Evolutionary conservation across 495 filamentous ascomycete genomes (phyloP).

Genomic region (Aspergillus wentii): DNA sequence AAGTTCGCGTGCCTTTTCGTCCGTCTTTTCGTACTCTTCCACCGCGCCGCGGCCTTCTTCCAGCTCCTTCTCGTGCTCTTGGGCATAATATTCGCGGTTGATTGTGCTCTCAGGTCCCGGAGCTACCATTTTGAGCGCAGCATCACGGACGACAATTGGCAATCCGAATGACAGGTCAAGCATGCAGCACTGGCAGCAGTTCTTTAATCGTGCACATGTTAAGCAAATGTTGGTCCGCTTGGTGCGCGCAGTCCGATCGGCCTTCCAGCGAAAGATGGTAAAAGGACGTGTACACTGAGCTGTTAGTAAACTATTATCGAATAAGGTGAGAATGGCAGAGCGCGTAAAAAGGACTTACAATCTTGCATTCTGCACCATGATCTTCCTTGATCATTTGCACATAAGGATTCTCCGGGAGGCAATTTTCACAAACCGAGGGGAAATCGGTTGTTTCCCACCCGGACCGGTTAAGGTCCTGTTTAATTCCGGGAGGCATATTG

Average conservation of each 20-base stretch:
- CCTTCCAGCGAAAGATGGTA: constrained; percentile 93
- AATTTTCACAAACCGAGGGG: constrained; percentile 64
- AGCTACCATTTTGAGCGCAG: constrained; percentile 95
- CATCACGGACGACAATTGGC: constrained; percentile 89
- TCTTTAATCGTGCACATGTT: constrained; percentile 92
- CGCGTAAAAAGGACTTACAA: constrained; percentile 26
- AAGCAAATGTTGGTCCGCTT: constrained; percentile 89
- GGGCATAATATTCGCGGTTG: constrained; percentile 95
- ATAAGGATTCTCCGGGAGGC: constrained; percentile 93
- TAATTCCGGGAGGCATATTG: constrained; percentile 62
- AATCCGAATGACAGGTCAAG: constrained; percentile 92
- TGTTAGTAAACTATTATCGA: constrained; percentile 8
- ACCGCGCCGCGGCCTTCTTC: constrained; percentile 81
- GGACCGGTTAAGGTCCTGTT: constrained; percentile 93
- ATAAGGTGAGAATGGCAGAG: not conserved
- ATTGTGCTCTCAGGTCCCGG: constrained; percentile 86
- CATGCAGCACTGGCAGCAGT: constrained; percentile 99
- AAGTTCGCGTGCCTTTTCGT: constrained; percentile 90
- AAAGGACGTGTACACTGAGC: constrained; percentile 82
- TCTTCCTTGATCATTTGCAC: constrained; percentile 99
- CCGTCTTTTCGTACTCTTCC: constrained; percentile 92
- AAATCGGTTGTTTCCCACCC: constrained; percentile 91
- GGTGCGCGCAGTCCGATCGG: constrained; percentile 78
- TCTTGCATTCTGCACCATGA: constrained; percentile 67
- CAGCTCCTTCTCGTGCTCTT: constrained; percentile 91